Evolutionary conservation across 306 rosid genomes (phyloP).

Genomic region (Rosa chinensis): DNA sequence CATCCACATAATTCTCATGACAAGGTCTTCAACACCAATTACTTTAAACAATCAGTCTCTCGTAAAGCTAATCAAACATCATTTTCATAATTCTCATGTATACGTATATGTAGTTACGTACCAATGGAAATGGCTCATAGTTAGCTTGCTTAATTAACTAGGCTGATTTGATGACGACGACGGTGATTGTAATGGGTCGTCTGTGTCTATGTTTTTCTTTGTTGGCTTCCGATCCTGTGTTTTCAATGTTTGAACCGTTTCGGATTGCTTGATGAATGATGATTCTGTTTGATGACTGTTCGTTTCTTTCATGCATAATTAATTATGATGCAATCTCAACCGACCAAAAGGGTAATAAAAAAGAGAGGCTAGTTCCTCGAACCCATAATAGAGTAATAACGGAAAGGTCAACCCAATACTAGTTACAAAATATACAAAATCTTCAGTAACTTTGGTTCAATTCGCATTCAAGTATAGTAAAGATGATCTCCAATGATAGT

Average conservation of each 20-base stretch:
- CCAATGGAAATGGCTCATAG: neutral
- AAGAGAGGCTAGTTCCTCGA: neutral
- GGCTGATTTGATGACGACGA: neutral
- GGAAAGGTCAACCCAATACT: no score
- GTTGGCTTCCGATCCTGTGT: slow-evolving; percentile 22
- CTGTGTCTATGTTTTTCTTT: neutral
- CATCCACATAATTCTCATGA: no score
- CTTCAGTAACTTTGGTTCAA: no score
- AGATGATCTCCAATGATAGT: no score
- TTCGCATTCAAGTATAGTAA: no score
- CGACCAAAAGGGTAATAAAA: neutral
- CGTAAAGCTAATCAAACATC: no score
- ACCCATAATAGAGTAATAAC: no score
- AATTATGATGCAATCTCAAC: neutral
- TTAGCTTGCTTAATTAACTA: neutral
- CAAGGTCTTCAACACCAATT: no score
- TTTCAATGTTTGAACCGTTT: slow-evolving; percentile 17
- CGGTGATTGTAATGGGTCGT: neutral
- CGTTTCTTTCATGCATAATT: neutral
- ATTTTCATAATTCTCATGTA: neutral
- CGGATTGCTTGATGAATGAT: slow-evolving; percentile 11
- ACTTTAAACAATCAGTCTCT: no score
- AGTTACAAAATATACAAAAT: no score
- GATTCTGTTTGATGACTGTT: neutral
- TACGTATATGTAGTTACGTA: neutral